Evolutionary conservation across 2,329 filamentous ascomycete genomes (phyloP).

Genomic region (Pseudonectria buxi): DNA sequence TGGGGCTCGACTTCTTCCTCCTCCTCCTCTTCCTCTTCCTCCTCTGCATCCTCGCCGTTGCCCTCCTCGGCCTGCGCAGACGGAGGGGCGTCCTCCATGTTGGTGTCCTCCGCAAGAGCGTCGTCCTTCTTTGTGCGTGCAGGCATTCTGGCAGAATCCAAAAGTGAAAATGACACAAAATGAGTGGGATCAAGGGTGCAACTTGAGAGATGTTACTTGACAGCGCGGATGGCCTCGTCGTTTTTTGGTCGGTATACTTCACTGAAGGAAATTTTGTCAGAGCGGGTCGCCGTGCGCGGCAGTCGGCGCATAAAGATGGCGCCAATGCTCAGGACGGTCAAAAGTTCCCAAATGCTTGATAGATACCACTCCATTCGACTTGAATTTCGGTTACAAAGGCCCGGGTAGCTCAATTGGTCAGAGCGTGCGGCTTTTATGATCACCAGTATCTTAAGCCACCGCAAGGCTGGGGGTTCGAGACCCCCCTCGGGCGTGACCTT

Average conservation of each 20-base stretch:
- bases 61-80: constrained; percentile 29
- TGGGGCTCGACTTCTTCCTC: constrained; percentile 45
- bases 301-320: background rate
- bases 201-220: too few species aligned
- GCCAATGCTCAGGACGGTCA: background rate
- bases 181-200: too few species aligned
- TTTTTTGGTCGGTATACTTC: background rate
- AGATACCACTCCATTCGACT: too few species aligned
- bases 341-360: background rate
- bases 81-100: constrained; percentile 40
- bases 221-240: too few species aligned
- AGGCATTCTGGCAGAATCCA: constrained; percentile 29
- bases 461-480: constrained; percentile 28
- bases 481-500: constrained; percentile 24
- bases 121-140: constrained; percentile 32
- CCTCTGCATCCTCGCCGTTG: constrained; percentile 30
- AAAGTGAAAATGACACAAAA: background rate
- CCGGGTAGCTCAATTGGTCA: constrained; percentile 29
- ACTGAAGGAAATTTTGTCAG: constrained; percentile 10
- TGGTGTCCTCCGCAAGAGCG: constrained; percentile 27
- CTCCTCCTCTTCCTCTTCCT: constrained; percentile 37
- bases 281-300: constrained; percentile 1
- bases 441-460: constrained; percentile 7
- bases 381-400: constrained; percentile 3
- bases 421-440: constrained; percentile 27